Evolutionary conservation across 208 protist genomes (phyloP).

Genomic region (Leishmania turanica): DNA sequence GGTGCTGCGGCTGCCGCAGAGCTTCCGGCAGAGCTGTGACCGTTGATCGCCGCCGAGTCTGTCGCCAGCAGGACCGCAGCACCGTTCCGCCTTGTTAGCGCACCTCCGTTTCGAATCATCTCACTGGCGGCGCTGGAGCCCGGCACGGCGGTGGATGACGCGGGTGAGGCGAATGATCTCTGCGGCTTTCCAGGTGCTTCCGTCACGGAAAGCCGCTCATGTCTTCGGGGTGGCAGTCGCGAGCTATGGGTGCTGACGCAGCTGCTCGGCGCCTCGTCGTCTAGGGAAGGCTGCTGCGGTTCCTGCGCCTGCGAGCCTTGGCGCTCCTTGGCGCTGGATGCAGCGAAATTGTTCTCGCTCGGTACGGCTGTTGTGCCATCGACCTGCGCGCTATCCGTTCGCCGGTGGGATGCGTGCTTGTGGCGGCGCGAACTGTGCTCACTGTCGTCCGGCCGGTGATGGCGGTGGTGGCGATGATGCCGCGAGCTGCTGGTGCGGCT

Average conservation of each 20-base stretch:
- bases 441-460: background rate
- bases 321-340: background rate
- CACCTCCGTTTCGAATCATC: background rate
- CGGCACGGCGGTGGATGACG: background rate
- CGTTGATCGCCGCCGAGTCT: background rate
- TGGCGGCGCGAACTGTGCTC: slow-evolving; percentile 1
- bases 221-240: slow-evolving; percentile 19
- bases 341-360: background rate
- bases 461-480: slow-evolving; percentile 13
- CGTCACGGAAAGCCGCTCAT: background rate
- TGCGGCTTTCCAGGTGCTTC: background rate
- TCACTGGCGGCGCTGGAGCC: background rate
- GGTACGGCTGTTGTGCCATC: background rate
- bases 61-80: background rate
- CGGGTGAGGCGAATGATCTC: background rate
- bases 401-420: background rate
- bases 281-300: background rate
- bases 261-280: slow-evolving; percentile 11
- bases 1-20: background rate
- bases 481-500: background rate
- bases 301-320: background rate
- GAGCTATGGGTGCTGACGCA: slow-evolving; percentile 25
- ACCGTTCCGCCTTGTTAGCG: background rate
- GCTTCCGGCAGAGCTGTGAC: background rate
- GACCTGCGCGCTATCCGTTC: background rate